Conservation (phyloP, 805 yeast species). For the Pichia deserticola region DNA sequence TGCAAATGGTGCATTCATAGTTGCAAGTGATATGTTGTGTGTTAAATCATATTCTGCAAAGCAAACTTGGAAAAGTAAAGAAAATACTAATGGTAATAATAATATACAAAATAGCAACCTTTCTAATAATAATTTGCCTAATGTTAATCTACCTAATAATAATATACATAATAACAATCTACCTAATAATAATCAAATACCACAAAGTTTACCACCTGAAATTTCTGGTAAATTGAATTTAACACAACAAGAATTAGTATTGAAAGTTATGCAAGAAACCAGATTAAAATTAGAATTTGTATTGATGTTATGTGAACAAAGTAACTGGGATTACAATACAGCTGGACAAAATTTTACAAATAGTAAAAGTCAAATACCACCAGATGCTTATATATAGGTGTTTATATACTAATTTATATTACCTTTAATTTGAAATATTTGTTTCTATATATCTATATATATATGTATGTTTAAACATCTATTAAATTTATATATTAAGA, state of each 20-base stretch:
- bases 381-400: slow-evolving; percentile 38
- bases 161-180: too few species aligned
- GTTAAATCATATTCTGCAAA: slow-evolving; percentile 53
- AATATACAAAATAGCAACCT: background rate
- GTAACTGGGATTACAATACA: slow-evolving; percentile 69
- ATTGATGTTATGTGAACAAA: slow-evolving; percentile 77
- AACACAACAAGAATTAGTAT: slow-evolving; percentile 56
- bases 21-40: slow-evolving; percentile 78
- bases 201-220: slow-evolving; percentile 40
- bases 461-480: too few species aligned
- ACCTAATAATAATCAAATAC: too few species aligned
- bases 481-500: too few species aligned
- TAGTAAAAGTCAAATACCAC: slow-evolving; percentile 48
- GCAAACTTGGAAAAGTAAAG: slow-evolving; percentile 43
- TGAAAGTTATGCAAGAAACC: slow-evolving; percentile 63
- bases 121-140: too few species aligned
- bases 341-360: slow-evolving; percentile 67
- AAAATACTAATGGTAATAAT: too few species aligned
- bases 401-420: background rate
- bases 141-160: too few species aligned
- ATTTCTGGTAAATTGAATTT: slow-evolving; percentile 42
- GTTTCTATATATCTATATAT: too few species aligned
- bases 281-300: slow-evolving; percentile 74
- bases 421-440: too few species aligned
- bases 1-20: slow-evolving; percentile 60